Base-by-base conservation (phyloP, 2,329 filamentous ascomycete genomes). In the Calonectria fujianensis region DNA sequence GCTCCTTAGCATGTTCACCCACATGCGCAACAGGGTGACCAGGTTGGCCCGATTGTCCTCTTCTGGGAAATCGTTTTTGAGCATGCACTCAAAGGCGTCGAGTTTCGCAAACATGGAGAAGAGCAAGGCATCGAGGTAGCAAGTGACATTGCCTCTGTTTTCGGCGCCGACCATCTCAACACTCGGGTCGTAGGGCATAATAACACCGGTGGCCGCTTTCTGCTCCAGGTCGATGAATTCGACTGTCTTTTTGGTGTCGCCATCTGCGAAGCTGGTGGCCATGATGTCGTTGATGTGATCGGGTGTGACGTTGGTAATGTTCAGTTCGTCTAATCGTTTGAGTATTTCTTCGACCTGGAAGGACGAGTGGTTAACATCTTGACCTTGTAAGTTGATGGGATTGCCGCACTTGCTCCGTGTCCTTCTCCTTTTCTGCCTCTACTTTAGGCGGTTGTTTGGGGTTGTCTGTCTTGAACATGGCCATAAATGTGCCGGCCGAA, bases 21-120 rank as follows among this genome's bases (percentile, higher is more conserved):
- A 99, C 63, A 98, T 87, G 69, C 96, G 91, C 65, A 98, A 84
- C 29, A 98, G 85, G 13, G 93, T 92, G n/a, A 93, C 93, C 69
- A 99, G 87, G 79, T 93, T 94, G 79, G 91, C 92, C 76, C 93
- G 91, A 14, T 88, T 85, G 76, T 95, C 92, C 75, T 97, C 94
- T 20, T 79, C 66, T 32, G 92, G 90, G 75, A 95, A 95, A 10
- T 93, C 92, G 72, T 93, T 94, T 83, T 95, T 96, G 41, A 98
- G 89, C 89, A 98, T 98, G 64, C 94, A 95, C 84, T 98, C 96
- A 83, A 98, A 99, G 77, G 94, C 96, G 78, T 95, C 94, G 48
- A 98, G 89, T 74, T 95, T 93, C 24, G 95, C 94, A 83, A 98
- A 98, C 95, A 99, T 98, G 83, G 96, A 94, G 83, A 98, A 98